Base-by-base conservation (phyloP, 225 moss, liverwort and hornwort species). In the Pseudisothecium myosuroides region DNA sequence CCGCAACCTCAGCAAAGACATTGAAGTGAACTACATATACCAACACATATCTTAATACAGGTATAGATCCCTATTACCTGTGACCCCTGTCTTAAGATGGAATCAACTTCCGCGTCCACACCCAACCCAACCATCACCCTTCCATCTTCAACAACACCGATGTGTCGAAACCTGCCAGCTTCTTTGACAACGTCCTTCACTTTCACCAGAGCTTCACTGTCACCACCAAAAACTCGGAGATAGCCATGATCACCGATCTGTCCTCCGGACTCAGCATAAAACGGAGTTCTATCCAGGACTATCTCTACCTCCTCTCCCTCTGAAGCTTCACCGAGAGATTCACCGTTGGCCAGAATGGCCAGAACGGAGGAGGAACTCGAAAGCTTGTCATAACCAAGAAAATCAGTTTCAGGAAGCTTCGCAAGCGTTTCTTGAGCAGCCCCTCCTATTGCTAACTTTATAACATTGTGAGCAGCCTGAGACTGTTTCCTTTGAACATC, bases 231-330 rank as follows among this genome's bases (percentile, higher is more conserved):
- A 31, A 89, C 93, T 37, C 86, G 90, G 29, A 98, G 95, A 54
- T 88, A 94, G 69, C 98, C 98, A 88, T 96, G 93, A 86, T 98
- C 98, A 75, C 97, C 97, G 45, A 98, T 96, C 91, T 98, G 98
- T 37, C 98, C 98, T 90, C 98, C 98, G 64, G 97, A 97, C 89
- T 98, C 98, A 2, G 98, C 98, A 87, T 98, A 98, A 68, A 98
- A 98, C 3, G 98, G 98, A 31, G 98, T 97, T 87, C 95, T 93
- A 76, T 98, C 97, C 89, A 98, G 82, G 49, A 98, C 93, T 47
- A 98, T 92, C 80, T 96, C 95, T 34, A 96, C 84, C 76, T 95
- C 95, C 83, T 97, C 91, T 82, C 97, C 96, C 80, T 91, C 91
- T 21, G 71, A 76, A 61, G 95, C 96, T 91, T 96, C 93, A 82